phyloP scores from a whole-genome alignment of 139 green algal species.

The Chloropicon primus region DNA sequence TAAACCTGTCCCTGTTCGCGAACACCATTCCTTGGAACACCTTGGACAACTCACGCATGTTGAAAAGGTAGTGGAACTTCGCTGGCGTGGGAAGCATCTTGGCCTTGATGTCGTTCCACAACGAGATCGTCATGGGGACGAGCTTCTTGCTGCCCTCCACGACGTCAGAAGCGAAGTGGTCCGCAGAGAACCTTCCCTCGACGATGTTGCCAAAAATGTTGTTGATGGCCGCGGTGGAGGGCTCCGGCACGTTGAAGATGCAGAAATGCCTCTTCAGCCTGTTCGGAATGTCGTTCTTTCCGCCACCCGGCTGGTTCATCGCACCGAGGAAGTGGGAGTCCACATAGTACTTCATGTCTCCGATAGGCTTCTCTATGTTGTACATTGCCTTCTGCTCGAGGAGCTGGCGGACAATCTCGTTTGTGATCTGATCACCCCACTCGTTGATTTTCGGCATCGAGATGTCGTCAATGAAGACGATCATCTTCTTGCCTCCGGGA shows the following conservation, averaged over 20 bases:
- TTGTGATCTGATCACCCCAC: slow-evolving; percentile 94
- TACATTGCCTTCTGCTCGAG: slow-evolving; percentile 88
- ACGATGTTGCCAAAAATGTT: slow-evolving; percentile 80
- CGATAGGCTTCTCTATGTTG: slow-evolving; percentile 85
- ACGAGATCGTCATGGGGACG: slow-evolving; percentile 62
- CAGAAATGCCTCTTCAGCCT: slow-evolving; percentile 89
- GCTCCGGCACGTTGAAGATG: slow-evolving; percentile 76
- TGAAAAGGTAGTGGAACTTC: slow-evolving; percentile 96
- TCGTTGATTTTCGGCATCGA: slow-evolving; percentile 85
- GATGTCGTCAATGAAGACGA: slow-evolving; percentile 86
- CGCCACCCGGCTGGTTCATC: slow-evolving; percentile 76
- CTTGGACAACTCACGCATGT: slow-evolving; percentile 86
- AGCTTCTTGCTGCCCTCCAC: slow-evolving; percentile 52
- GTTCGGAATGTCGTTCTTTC: slow-evolving; percentile 89
- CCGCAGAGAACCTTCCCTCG: slow-evolving; percentile 36
- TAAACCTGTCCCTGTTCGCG: slow-evolving; percentile 36
- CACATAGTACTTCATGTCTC: slow-evolving; percentile 83
- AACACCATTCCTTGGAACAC: slow-evolving; percentile 84
- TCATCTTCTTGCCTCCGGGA: slow-evolving; percentile 69
- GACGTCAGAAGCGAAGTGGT: slow-evolving; percentile 25
- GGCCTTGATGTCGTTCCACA: slow-evolving; percentile 63
- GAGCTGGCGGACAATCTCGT: slow-evolving; percentile 89
- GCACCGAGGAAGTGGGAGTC: slow-evolving; percentile 71
- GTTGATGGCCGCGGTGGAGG: slow-evolving; percentile 67
- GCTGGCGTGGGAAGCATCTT: slow-evolving; percentile 86